A percentile compares a stretch with the other conserved stretches of the same genome.
Evolutionary conservation across 176 grass and related monocot genomes (phyloP).

Genomic region (Phoenix roebelenii): DNA sequence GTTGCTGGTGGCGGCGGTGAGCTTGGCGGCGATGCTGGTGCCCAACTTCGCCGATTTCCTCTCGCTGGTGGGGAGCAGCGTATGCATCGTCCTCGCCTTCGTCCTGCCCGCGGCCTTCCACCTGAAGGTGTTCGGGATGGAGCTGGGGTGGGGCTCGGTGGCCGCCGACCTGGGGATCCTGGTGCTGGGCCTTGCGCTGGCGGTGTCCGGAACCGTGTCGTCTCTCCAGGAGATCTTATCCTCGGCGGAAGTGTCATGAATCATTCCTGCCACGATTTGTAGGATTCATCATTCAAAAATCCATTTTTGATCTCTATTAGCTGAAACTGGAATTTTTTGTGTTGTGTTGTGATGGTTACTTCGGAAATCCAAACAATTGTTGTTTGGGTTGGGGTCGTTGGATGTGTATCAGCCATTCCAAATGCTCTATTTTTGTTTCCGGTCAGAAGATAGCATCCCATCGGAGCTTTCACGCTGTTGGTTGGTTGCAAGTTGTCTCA

Average conservation of each 20-base stretch:
- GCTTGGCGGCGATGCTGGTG: constrained; percentile 64
- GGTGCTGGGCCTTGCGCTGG: constrained; percentile 37
- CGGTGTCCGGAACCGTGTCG: constrained; percentile 75
- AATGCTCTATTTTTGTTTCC: no score
- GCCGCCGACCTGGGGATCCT: constrained; percentile 40
- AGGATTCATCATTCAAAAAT: no score
- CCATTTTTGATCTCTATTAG: no score
- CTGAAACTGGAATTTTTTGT: no score
- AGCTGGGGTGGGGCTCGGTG: constrained; percentile 32
- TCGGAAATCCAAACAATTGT: no score
- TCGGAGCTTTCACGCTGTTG: no score
- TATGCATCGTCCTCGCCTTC: constrained; percentile 79
- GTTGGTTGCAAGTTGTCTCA: no score
- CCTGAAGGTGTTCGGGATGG: constrained; percentile 59
- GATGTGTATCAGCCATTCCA: no score
- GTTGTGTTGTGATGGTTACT: no score
- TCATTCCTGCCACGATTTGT: no score
- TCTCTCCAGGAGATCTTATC: constrained; percentile 69
- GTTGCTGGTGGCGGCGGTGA: constrained; percentile 49
- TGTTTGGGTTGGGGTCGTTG: no score
- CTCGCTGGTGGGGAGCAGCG: constrained; percentile 89
- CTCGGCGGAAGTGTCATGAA: constrained; percentile 16
- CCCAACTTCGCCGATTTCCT: constrained; percentile 93
- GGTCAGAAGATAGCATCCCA: no score
- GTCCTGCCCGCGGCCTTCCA: constrained; percentile 81